Evolutionary conservation across 208 protist species (phyloP), one percentile per base, ranked within the genome.

Genomic region (Leishmania turanica): DNA sequence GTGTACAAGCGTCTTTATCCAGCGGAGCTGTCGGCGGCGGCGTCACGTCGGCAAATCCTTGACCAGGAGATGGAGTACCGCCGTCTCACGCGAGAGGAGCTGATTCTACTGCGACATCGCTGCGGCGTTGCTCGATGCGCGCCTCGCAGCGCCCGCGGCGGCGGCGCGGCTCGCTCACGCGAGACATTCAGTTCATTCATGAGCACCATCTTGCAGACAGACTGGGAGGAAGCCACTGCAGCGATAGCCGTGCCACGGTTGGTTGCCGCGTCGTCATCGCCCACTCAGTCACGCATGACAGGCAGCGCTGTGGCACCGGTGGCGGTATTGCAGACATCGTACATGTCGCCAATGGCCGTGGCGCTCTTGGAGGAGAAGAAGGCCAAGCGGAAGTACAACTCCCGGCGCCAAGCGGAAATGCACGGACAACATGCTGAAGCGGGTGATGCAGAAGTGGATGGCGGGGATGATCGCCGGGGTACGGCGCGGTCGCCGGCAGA

Each of bases 1-100:
- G 93, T 96, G 42, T 95, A 93, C 86, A 81, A 94, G 17, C 91
- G 93, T 0, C 87, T 96, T 13, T 95, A 95, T 89, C 91, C 89
- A 5, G 85, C 75, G 15, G 75, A 89, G 68, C 80, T 91, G 37
- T 68, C 69, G 15, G 82, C 79, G 5, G 84, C 85, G 2, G 73
- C 80, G 27, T 77, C 72, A 13, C 75, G 76, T 53, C 72, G 79
- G 56, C 70, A 84, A 47, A 78, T 88, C n/a, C 27, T 83, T 11
- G 83, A 91, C 45, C 77, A 91, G 45, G 81, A 92, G 65, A 82
- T 87, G 51, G 84, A 87, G 40, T 85, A 85, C 68, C 79, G 79
- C 24, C 65, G 64, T 7, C 56, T 91, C 34, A 80, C 85, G 3
- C 84, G 84, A 19, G 76, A 86, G 31, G 93, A 96, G 74, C 78